A percentile compares a stretch with the other conserved stretches of the same genome.
Evolutionary conservation across 345 rosid genomes (phyloP).

Genomic region (Citrus sinensis): DVS_A1.0 CM039165.1:1665501-1666000

Average conservation of each 20-base stretch:
- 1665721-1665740: slow-evolving; percentile 15
- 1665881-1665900: slow-evolving; percentile 28
- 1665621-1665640: no score
- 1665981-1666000: slow-evolving; percentile 42
- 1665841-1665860: no score
- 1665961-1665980: slow-evolving; percentile 47
- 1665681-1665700: no score
- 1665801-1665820: slow-evolving; percentile 23
- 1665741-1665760: slow-evolving; percentile 50
- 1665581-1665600: slow-evolving; percentile 24
- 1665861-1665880: no score
- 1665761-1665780: slow-evolving; percentile 39
- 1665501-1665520: no score
- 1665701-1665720: no score
- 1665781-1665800: slow-evolving; percentile 30
- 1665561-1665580: slow-evolving; percentile 67
- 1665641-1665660: no score
- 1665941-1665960: slow-evolving; percentile 38
- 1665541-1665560: slow-evolving; percentile 61
- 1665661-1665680: no score
- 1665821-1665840: slow-evolving; percentile 14
- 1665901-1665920: slow-evolving; percentile 62
- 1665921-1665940: slow-evolving; percentile 47
- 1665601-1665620: no score
- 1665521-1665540: slow-evolving; percentile 42